Percentiles rank a stretch among this genome's conserved stretches.
Conservation (phyloP, 1,284 basidiomycete species). For the Leccinum pachyderme region DNA sequence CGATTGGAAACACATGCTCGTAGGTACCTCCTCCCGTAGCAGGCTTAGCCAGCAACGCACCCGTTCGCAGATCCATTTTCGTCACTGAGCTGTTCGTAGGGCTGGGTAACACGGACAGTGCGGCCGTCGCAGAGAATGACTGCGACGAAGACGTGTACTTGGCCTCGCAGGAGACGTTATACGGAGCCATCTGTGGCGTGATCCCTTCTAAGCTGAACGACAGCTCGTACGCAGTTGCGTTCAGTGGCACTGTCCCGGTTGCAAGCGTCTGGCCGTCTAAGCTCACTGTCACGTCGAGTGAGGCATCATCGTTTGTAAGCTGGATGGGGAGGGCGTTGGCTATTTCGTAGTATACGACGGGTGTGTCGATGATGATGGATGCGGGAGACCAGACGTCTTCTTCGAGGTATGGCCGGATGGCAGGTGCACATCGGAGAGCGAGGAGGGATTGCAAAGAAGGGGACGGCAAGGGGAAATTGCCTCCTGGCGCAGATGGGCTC, state of each 20-base stretch:
- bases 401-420: constrained; percentile 33
- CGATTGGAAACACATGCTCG: constrained; percentile 65
- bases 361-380: constrained; percentile 27
- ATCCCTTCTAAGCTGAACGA: constrained; percentile 25
- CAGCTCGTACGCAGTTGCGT: constrained; percentile 28
- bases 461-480: constrained; percentile 25
- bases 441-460: constrained; percentile 26
- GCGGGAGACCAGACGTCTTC: constrained; percentile 24
- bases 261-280: constrained; percentile 26
- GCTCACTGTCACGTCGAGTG: constrained; percentile 27
- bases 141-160: constrained; percentile 32
- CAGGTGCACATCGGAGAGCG: constrained; percentile 32
- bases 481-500: constrained; percentile 19
- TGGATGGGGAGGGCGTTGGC: constrained; percentile 26
- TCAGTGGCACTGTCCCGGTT: constrained; percentile 26
- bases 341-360: constrained; percentile 27
- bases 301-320: constrained; percentile 3
- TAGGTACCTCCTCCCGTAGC: constrained; percentile 50
- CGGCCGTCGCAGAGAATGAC: constrained; percentile 46
- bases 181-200: constrained; percentile 23
- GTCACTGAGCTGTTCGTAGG: constrained; percentile 56
- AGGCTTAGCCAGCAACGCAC: constrained; percentile 60
- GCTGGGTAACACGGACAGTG: constrained; percentile 57
- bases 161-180: constrained; percentile 28
- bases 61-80: constrained; percentile 70